Conservation (phyloP, 2,329 filamentous ascomycete species). For the Sporothrix variecibatus region DNA sequence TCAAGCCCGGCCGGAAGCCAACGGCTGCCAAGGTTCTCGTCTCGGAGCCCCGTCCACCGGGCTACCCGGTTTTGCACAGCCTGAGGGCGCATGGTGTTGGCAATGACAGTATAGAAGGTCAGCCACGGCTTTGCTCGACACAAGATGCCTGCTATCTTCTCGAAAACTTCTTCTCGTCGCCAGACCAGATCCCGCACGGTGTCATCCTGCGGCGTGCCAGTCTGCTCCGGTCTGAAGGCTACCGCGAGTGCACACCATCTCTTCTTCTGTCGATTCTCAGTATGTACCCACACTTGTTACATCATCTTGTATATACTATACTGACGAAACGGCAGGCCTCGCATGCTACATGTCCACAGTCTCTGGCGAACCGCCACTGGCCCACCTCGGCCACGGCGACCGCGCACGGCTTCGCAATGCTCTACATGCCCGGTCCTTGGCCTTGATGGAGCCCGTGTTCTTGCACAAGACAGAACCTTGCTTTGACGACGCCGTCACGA, state of each 20-base stretch:
- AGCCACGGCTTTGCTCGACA: not conserved
- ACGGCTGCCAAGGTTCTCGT: not conserved
- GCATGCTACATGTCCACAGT: not conserved
- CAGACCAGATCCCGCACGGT: constrained; percentile 13
- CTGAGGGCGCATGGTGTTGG: not conserved
- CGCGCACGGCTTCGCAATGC: constrained; percentile 6
- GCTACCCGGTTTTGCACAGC: not conserved
- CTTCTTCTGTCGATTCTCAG: not conserved
- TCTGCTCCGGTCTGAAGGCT: not conserved
- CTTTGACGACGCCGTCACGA: constrained; percentile 15
- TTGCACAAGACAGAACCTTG: not conserved
- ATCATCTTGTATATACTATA: not conserved
- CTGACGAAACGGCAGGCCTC: not conserved
- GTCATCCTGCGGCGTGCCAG: not conserved
- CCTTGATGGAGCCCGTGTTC: not conserved
- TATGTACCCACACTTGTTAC: not conserved
- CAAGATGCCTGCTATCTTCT: not conserved
- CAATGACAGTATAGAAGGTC: not conserved
- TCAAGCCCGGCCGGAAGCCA: constrained; percentile 16
- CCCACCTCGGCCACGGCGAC: not conserved
- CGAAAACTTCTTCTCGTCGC: constrained; percentile 13
- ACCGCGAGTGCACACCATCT: not conserved
- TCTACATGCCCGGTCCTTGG: not conserved
- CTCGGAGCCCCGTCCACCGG: not conserved
- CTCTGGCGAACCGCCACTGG: not conserved